Evolutionary conservation across 345 rosid species (phyloP), one percentile per base, ranked within the genome.

Genomic region (Acer negundo): DNA sequence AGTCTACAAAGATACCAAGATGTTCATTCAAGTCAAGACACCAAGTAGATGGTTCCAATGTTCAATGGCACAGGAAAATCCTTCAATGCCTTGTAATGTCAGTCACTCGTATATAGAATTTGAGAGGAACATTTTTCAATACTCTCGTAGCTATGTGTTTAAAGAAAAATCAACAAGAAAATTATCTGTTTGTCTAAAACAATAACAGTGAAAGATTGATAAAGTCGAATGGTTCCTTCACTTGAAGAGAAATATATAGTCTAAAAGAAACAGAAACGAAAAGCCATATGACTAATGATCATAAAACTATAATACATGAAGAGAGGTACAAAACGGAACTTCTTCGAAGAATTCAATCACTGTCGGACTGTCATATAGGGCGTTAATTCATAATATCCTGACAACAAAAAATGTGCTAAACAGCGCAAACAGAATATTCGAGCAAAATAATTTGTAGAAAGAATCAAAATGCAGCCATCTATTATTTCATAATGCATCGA

Each of bases 31-130:
- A 65, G 78, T n/a, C 35, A 49, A 63, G 78, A 65, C 28, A 75
- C 6, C 23, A 6, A 17, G 49, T 75, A 20, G 71, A 65, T 75
- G 7, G 53, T 51, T 75, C 53, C 78, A 51, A 75, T 75, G 78
- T 51, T 64, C 16, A 51, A 66, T 6, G 53, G 22, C 78, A 31
- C 66, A 31, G 72, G 49, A 53, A 75, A 53, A 51, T 28, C 70
- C 78, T 49, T 53, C 64, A 35, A 59, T 38, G 51, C 4, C 47
- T 31, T 19, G 46, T 44, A 47, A 17, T 24, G 69, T 31, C 9
- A 62, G 26, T 9, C 64, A 7, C 53, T 20, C 9, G 16, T 26
- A 8, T 17, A 74, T 44, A 3, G 6, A 35, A 35, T 35, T 35
- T 35, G 38, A 35, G 38, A 35, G 69, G 51, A 62, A 1, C 38